These are phyloP conservation scores for Candida albicans DNA, from an alignment of 1,139 yeast species.

Conservation along the genomic window DNA sequence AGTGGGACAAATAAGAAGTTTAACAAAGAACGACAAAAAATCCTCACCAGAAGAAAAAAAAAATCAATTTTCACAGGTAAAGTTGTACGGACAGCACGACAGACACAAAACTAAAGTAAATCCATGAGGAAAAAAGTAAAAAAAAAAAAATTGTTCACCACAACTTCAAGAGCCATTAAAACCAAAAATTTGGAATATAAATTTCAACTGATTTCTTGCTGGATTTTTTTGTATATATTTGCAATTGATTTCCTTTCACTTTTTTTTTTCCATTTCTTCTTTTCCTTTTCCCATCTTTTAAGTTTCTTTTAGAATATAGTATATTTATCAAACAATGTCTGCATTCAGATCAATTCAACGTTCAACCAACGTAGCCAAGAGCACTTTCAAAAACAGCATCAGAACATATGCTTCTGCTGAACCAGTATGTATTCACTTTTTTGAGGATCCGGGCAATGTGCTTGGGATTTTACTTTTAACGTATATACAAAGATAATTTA, in stretches of 20 bases:
- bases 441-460: too few species aligned
- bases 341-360: slow-evolving; percentile 43
- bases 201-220: slow-evolving; percentile 6
- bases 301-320: background rate
- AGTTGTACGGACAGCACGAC: too few species aligned
- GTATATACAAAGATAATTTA: background rate
- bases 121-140: background rate
- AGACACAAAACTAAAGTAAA: too few species aligned
- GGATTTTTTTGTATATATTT: slow-evolving; percentile 3
- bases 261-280: slow-evolving; percentile 1
- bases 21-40: too few species aligned
- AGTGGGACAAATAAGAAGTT: too few species aligned
- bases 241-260: background rate
- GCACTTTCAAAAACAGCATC: slow-evolving; percentile 32
- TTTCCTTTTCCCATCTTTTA: background rate
- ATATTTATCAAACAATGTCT: slow-evolving; percentile 27
- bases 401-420: slow-evolving; percentile 55
- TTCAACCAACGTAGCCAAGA: slow-evolving; percentile 31
- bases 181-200: slow-evolving; percentile 3
- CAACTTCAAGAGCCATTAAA: background rate
- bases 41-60: too few species aligned
- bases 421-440: slow-evolving; percentile 39
- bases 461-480: too few species aligned
- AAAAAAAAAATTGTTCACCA: background rate
- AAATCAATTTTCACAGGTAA: too few species aligned